Percentiles rank a stretch among this genome's conserved stretches.
Conservation (phyloP, 2,329 filamentous ascomycete genomes). For the Fusarium duplospermum region DNA sequence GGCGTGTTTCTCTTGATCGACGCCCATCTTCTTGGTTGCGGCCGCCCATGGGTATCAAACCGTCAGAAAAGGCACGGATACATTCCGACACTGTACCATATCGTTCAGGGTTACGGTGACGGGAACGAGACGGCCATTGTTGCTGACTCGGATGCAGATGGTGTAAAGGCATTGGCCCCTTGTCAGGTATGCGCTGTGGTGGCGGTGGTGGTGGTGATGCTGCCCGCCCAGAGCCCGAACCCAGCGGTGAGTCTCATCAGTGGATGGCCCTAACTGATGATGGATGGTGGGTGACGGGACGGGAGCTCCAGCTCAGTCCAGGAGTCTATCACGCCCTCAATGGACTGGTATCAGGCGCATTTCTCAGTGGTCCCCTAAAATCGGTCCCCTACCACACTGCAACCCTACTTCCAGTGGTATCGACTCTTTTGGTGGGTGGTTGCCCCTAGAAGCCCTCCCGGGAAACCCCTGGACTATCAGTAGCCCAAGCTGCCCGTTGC, state of each 20-base stretch:
- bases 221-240: not conserved
- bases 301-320: not conserved
- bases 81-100: not conserved
- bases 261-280: slow-evolving; percentile 3
- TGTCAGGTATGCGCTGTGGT: slow-evolving; percentile 7
- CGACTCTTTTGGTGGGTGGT: slow-evolving; percentile 17
- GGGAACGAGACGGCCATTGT: not conserved
- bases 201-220: not conserved
- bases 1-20: slow-evolving; percentile 27
- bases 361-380: slow-evolving; percentile 35
- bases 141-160: slow-evolving; percentile 14
- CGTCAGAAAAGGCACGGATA: slow-evolving; percentile 13
- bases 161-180: slow-evolving; percentile 17
- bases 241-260: slow-evolving; percentile 24
- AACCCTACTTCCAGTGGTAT: slow-evolving; percentile 23
- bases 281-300: not conserved
- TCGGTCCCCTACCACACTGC: slow-evolving; percentile 30
- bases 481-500: slow-evolving; percentile 12
- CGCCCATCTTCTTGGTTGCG: slow-evolving; percentile 22
- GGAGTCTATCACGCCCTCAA: slow-evolving; percentile 10
- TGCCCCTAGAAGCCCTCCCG: slow-evolving; percentile 29
- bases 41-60: slow-evolving; percentile 13
- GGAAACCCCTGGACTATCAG: slow-evolving; percentile 32
- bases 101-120: not conserved
- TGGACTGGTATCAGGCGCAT: slow-evolving; percentile 23